Base-by-base conservation (phyloP, 2,329 filamentous ascomycete genomes). In the Gnomoniopsis smithogilvyi region DNA sequence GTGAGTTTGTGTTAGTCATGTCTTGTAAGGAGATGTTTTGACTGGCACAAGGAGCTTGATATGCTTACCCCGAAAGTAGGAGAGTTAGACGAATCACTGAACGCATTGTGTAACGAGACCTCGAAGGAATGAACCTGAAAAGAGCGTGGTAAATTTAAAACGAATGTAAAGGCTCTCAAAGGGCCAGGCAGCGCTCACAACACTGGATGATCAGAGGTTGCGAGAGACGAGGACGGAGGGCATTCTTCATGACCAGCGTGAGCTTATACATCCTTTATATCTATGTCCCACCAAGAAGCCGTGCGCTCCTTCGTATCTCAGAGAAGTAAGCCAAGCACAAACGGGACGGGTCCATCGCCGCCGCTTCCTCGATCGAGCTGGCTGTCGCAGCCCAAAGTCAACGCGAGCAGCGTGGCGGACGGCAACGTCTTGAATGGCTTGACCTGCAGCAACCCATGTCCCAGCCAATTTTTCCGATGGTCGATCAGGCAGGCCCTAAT, bases 1-100 rank as follows among this genome's bases (percentile, higher is more conserved):
- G 21, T 30, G 30, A 30, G 30, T 10, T 43, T 51, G 56, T 61
- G 59, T 56, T 36, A 62, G 56, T 60, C 60, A 57, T 60, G 56
- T 60, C 53, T 56, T 26, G 52, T 38, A 17, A n/a, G 19, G 36
- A 30, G 14, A 26, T 43, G 15, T 17, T 3, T 49, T 14, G 22
- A 3, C 15, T 7, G 8, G 30, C 22, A 36, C 26, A 34, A 12
- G 34, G 48, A 30, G 12, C 22, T 19, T 24, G 34, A 48, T 8
- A 17, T 26, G 6, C 56, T 62, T 14, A 62, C 60, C 53, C 56
- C 26, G 48, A 53, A 45, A 53, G 43, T 49, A 60, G 38, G 30
- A 62, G 46, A 48, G 50, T 53, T 33, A 62, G 49, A 48, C 53
- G 49, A 26, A 54, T n/a, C 34, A 50, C 38, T 12, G 49, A 36